Evolutionary conservation across 179 eudicot genomes (phyloP), one percentile per base, ranked within the genome.

Genomic region (Heliamphora pulchella): DNA sequence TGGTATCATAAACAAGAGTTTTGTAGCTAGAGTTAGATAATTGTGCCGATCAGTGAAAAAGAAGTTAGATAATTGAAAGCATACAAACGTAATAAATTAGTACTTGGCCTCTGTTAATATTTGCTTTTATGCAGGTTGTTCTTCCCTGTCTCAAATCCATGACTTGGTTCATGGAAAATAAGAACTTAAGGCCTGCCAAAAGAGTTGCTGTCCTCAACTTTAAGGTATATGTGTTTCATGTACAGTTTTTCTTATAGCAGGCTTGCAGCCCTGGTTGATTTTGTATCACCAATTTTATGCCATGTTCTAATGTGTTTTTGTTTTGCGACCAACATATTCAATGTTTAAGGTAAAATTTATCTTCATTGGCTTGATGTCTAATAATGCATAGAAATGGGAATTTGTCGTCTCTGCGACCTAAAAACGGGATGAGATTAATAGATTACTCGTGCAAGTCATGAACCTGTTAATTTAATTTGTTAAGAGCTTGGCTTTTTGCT

Each of bases 81-180:
- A 48, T 71, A 7, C 8, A 48, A 7, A 48, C 53, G 5, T 8
- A 55, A 55, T 55, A 55, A 55, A 55, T 9, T 55, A 10, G 58
- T 20, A 17, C 51, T 69, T 44, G 73, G 6, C 47, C 47, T 48
- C 47, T 44, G 3, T 11, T 13, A 44, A 69, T 47, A 11, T 51
- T 80, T 15, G 62, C 76, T 57, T 22, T 78, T 72, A 2, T 84
- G 20, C 51, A 92, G 97, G 89, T 57, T 68, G 78, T 83, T 43
- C 92, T 92, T 82, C 97, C 97, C 76, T 88, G 94, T 83, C 91
- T 92, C 6, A 91, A 89, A 85, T 89, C 92, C 81, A 89, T 92
- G 94, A 92, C 94, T 50, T 91, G 97, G 97, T 88, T 81, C 59
- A 90, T 89, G 97, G 92, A 92, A 88, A 87, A 89, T 71, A 92